These are phyloP conservation scores for Hyaloscypha finlandica DNA, from an alignment of 495 filamentous ascomycete genomes.

Conservation along the genomic window DNA sequence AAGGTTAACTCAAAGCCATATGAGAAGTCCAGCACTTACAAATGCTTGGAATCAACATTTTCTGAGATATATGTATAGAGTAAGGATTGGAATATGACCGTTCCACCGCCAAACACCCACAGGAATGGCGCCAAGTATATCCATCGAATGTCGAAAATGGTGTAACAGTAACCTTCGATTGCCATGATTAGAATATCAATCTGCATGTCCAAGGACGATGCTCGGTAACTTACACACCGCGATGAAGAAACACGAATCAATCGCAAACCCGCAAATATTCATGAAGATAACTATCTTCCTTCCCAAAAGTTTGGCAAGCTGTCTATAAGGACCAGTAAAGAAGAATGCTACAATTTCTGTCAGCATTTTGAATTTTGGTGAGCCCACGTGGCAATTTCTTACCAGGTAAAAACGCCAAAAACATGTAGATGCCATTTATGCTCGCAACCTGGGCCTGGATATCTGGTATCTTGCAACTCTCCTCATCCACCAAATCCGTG, in stretches of 20 bases:
- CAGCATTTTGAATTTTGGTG: not conserved
- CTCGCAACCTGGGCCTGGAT: conserved; percentile 9
- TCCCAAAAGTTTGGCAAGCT: conserved; percentile 9
- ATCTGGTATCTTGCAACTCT: conserved; percentile 12
- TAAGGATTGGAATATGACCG: conserved; percentile 9
- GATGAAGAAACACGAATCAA: conserved; percentile 4
- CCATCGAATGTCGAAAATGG: conserved; percentile 15
- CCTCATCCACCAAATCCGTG: conserved; percentile 14
- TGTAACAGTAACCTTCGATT: conserved; percentile 12
- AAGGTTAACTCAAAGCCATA: not conserved
- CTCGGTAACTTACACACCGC: not conserved
- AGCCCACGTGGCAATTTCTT: not conserved
- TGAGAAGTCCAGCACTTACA: not conserved
- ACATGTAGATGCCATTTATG: conserved; percentile 10
- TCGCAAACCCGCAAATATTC: not conserved
- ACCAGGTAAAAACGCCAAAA: conserved; percentile 7
- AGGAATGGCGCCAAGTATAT: conserved; percentile 15
- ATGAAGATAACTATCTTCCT: conserved; percentile 12
- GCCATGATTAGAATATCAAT: not conserved
- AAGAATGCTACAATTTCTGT: conserved; percentile 9
- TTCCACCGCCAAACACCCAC: conserved; percentile 11
- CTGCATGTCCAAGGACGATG: not conserved
- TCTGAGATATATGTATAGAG: conserved; percentile 12
- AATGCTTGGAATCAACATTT: conserved; percentile 6
- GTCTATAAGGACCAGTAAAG: conserved; percentile 12